Evolutionary conservation across 805 yeast genomes (phyloP).

Genomic region (Dipodascus geniculatus): DNA sequence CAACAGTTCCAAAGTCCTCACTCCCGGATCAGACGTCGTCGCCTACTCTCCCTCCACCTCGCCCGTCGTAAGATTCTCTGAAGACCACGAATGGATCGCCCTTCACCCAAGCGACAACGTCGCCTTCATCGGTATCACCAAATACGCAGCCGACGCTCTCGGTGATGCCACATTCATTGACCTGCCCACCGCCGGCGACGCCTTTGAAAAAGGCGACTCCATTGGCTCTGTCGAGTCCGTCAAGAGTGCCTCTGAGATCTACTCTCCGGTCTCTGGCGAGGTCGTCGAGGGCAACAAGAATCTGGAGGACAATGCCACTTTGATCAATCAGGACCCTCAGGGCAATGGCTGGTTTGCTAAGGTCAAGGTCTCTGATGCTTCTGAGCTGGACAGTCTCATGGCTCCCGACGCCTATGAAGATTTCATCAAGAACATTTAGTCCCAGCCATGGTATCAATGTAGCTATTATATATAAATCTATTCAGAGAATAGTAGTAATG

Average conservation of each 20-base stretch:
- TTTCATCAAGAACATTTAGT: slow-evolving; percentile 15
- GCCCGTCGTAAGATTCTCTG: slow-evolving; percentile 42
- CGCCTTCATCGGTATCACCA: slow-evolving; percentile 83
- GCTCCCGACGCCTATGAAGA: slow-evolving; percentile 24
- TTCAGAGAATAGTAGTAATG: not conserved
- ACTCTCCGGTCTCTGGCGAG: slow-evolving; percentile 74
- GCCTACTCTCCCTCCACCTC: slow-evolving; percentile 16
- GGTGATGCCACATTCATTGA: slow-evolving; percentile 96
- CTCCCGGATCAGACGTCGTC: slow-evolving; percentile 19
- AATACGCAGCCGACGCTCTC: slow-evolving; percentile 89
- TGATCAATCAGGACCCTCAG: slow-evolving; percentile 80
- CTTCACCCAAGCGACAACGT: slow-evolving; percentile 61
- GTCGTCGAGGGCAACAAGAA: slow-evolving; percentile 57
- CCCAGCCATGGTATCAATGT: not conserved
- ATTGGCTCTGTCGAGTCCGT: slow-evolving; percentile 92
- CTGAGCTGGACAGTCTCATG: slow-evolving; percentile 21
- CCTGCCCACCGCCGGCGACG: slow-evolving; percentile 62
- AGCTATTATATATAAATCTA: not conserved
- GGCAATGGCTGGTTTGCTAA: slow-evolving; percentile 92
- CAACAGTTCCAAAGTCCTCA: slow-evolving; percentile 21
- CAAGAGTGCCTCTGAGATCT: slow-evolving; percentile 87
- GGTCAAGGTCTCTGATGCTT: slow-evolving; percentile 41
- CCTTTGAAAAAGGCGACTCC: slow-evolving; percentile 60
- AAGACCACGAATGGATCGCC: slow-evolving; percentile 94
- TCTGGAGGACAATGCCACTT: slow-evolving; percentile 59